Base-by-base conservation (phyloP, 345 rosid genomes). In the Gossypium herbaceum region DNA sequence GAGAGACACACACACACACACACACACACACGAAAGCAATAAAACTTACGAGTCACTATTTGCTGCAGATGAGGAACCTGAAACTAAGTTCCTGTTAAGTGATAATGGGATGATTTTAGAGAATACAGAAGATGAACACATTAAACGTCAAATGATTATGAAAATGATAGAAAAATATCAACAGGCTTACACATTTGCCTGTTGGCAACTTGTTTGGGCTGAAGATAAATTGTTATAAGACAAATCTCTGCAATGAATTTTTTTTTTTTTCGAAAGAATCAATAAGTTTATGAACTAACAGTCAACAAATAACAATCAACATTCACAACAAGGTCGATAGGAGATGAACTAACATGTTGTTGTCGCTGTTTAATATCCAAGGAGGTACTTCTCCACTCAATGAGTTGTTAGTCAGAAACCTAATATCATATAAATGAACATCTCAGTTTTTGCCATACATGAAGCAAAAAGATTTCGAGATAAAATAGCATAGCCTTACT, bases 391-490 rank as follows among this genome's bases (percentile, higher is more conserved):
- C 76, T 81, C 97, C 99, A 11, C 84, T 83, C 41, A 95, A 81
- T 27, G 91, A 86, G 85, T 95, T 95, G 79, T 91, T 87, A 55
- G 79, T 84, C 83, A 95, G 81, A 81, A 83, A 93, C 88, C 99
- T 95, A 54, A 58, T 34, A 78, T 77, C 45, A 60, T 13, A 63
- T 54, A 17, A 56, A 20, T 25, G 22, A 27, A 76, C 3, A 72
- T 76, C 47, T 61, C 13, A 20, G 47, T 25, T 45, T 55, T 34
- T 9, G 47, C 51, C 25, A 51, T 29, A 52, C 47, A 52, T 51
- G 12, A 58, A 72, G 45, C 22, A 59, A 72, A 67, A 64, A 12
- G n/a, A 51, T 29, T 11, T 70, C 12, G 11, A 9, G 73, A 54
- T 51, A 27, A 50, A 51, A 17, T 27, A 24, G 44, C 43, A 59